These are phyloP conservation scores for Colletotrichum godetiae DNA, from an alignment of 2,329 filamentous ascomycete species.

Conservation along the genomic window DNA sequence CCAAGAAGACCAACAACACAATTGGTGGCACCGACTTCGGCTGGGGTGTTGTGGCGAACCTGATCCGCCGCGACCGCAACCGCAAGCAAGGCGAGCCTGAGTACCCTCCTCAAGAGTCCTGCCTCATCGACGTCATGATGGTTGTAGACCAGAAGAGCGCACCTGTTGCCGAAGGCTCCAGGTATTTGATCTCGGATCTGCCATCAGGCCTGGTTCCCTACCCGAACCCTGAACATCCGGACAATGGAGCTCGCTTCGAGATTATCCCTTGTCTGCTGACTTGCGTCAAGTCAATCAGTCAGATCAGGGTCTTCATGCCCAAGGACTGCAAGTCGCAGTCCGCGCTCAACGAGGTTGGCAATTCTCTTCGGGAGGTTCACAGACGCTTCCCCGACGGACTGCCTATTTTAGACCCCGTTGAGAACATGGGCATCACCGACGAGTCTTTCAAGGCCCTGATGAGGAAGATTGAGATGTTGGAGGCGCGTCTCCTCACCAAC, in stretches of 20 bases:
- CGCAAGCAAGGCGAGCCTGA: slow-evolving; percentile 77
- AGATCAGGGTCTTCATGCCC: slow-evolving; percentile 85
- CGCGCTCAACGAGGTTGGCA: slow-evolving; percentile 75
- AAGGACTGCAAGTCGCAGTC: slow-evolving; percentile 76
- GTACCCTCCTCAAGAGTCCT: slow-evolving; percentile 78
- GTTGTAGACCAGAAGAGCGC: slow-evolving; percentile 63
- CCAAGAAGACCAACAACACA: slow-evolving; percentile 54
- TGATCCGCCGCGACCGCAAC: slow-evolving; percentile 68
- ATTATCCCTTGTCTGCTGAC: slow-evolving; percentile 88
- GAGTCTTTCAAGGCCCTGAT: slow-evolving; percentile 94
- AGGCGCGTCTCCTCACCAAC: slow-evolving; percentile 88
- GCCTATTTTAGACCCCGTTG: slow-evolving; percentile 88
- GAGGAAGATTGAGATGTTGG: slow-evolving; percentile 95
- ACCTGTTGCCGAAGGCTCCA: slow-evolving; percentile 52
- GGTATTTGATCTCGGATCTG: slow-evolving; percentile 56
- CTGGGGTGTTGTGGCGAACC: slow-evolving; percentile 91
- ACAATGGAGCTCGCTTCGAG: slow-evolving; percentile 71
- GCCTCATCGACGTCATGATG: slow-evolving; percentile 86
- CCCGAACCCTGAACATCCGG: slow-evolving; percentile 67
- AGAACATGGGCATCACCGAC: slow-evolving; percentile 95
- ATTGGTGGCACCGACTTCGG: slow-evolving; percentile 80
- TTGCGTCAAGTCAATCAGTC: slow-evolving; percentile 85
- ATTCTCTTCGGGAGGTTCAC: slow-evolving; percentile 81
- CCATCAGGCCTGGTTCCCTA: slow-evolving; percentile 74
- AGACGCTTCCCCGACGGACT: slow-evolving; percentile 93